Evolutionary conservation across 2,329 filamentous ascomycete species (phyloP), one percentile per base, ranked within the genome.

Genomic region (Thermothelomyces thermophilus): DNA sequence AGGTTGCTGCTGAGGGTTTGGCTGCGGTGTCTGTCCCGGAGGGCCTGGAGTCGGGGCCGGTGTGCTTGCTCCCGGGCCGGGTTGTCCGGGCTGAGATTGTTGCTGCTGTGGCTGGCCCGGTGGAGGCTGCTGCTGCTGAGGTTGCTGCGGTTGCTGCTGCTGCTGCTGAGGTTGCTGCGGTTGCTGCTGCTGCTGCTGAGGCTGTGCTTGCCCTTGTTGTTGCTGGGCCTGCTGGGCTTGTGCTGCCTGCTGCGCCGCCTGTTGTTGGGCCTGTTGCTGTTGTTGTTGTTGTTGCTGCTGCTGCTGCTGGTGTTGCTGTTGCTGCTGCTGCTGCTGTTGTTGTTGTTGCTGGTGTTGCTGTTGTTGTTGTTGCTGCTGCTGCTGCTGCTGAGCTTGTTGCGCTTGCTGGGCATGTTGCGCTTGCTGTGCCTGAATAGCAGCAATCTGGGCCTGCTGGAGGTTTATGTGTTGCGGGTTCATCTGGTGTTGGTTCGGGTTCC

Each of bases 391-490:
- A 56, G 67, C 51, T 10, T 53, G 51, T 4, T 39, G 56, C 28
- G 47, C 41, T 40, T 70, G 66, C 40, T 71, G 70, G 46, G 33
- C 33, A 14, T 71, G 68, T n/a, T 63, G 61, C 5, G 40, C 44
- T 20, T 67, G 64, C 20, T 73, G 73, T 5, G 53, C 52, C 35
- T 71, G 69, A 17, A 66, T 66, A 36, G 65, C 63, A 28, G 66
- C 69, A 37, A 71, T 62, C 39, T 70, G 69, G 9, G 64, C 68
- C 51, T 71, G 69, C 47, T 74, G 73, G 53, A 75, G 64, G 44
- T 68, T 69, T 53, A 77, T 63, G 47, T 69, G 70, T 53, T 75
- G 74, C 3, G 71, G 66, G 31, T 67, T 73, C 67, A 78, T 74
- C 47, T 68, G 71, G 22, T 65, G 69, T 54, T 79, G 76, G 17